These are phyloP conservation scores for Irpex lacteus DNA, from an alignment of 1,284 basidiomycete genomes.

Conservation along the genomic window DNA sequence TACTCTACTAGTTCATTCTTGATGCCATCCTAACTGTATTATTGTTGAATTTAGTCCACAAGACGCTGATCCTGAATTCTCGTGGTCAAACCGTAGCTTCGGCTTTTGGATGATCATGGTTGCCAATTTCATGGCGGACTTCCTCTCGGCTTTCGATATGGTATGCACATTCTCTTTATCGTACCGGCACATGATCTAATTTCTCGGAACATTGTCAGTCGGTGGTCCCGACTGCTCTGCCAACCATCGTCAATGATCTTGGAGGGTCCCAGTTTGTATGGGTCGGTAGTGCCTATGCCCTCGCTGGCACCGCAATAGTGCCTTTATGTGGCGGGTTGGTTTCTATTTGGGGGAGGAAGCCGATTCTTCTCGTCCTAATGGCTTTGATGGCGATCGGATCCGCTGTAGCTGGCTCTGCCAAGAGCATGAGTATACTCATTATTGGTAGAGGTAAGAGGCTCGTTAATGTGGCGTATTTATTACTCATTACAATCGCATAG, in stretches of 20 bases:
- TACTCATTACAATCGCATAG: not conserved
- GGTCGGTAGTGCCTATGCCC: not conserved
- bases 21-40: too few species aligned
- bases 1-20: too few species aligned
- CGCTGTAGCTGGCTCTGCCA: slow-evolving; percentile 3
- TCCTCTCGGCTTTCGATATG: not conserved
- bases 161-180: not conserved
- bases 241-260: slow-evolving; percentile 5
- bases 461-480: not conserved
- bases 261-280: slow-evolving; percentile 9
- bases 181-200: too few species aligned
- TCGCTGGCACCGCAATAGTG: not conserved
- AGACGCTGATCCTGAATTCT: not conserved
- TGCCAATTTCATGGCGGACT: slow-evolving; percentile 11
- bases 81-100: not conserved
- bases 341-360: slow-evolving; percentile 3
- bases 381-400: slow-evolving; percentile 5
- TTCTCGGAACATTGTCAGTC: not conserved
- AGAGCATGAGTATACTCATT: slow-evolving; percentile 6
- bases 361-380: slow-evolving; percentile 1
- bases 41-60: too few species aligned
- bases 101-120: slow-evolving; percentile 35
- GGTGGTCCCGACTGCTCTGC: slow-evolving; percentile 8
- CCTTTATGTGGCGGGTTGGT: slow-evolving; percentile 3
- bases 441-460: slow-evolving; percentile 1